Conservation (phyloP, 768 basidiomycete species). For the Pisolithus marmoratus region DNA sequence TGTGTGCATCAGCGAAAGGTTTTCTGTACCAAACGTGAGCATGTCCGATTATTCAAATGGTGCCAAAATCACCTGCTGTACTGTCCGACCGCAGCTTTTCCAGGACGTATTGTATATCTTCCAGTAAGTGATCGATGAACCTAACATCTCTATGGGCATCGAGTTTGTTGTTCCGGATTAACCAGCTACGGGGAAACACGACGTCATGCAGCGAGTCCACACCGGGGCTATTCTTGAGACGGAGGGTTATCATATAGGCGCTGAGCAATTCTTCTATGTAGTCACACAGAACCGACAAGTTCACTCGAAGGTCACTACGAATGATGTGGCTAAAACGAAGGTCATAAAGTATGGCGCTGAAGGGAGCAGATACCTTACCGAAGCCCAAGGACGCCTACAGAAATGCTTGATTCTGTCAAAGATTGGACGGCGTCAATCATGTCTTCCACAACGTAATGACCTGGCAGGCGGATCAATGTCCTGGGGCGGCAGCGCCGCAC, state of each 20-base stretch:
- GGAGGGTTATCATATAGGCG: constrained; percentile 33
- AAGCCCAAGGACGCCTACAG: constrained; percentile 34
- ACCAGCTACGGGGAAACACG: constrained; percentile 52
- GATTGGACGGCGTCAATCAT: constrained; percentile 26
- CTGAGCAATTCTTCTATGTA: constrained; percentile 45
- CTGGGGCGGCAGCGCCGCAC: constrained; percentile 11
- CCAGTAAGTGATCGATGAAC: constrained; percentile 9
- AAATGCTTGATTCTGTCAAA: constrained; percentile 19
- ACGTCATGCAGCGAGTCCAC: constrained; percentile 34
- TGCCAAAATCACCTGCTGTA: constrained; percentile 17
- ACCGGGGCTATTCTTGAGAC: constrained; percentile 8
- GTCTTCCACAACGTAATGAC: constrained; percentile 28
- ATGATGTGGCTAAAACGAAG: constrained; percentile 38
- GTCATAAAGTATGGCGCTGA: not conserved
- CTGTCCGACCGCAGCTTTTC: constrained; percentile 24
- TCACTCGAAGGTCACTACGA: constrained; percentile 30
- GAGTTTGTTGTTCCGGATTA: constrained; percentile 22
- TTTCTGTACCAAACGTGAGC: not conserved
- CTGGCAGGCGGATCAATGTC: constrained; percentile 7
- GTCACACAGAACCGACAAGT: constrained; percentile 46
- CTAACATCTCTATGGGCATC: constrained; percentile 6
- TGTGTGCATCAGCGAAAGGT: constrained; percentile 4
- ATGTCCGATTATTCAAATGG: not conserved
- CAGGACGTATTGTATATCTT: constrained; percentile 20
- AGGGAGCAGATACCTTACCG: constrained; percentile 26